Percentiles rank a stretch among this genome's conserved stretches.
Evolutionary conservation across 108 stramenopile genomes (phyloP).

Genomic region (Cylindrotheca fusiformis): DNA sequence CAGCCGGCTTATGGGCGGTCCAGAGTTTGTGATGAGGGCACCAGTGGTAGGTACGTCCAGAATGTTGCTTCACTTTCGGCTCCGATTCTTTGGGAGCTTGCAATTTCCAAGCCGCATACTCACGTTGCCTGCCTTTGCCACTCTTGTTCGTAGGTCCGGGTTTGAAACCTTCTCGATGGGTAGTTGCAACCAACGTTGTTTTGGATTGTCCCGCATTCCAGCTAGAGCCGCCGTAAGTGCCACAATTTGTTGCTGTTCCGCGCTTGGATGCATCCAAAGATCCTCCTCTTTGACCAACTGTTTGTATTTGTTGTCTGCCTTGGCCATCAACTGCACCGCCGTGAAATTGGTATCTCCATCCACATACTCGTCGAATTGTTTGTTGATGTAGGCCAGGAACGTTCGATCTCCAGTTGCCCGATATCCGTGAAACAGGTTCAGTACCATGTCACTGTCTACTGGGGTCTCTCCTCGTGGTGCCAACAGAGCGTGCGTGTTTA

Average conservation of each 20-base stretch:
- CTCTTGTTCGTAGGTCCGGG: background rate
- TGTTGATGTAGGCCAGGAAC: conserved; percentile 27
- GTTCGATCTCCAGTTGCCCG: background rate
- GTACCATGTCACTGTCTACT: conserved; percentile 17
- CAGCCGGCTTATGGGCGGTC: background rate
- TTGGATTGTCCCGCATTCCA: background rate
- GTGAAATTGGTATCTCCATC: conserved; percentile 21
- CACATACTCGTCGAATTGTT: conserved; percentile 20
- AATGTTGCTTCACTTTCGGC: background rate
- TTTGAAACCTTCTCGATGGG: background rate
- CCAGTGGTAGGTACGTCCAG: background rate
- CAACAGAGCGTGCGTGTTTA: conserved; percentile 10
- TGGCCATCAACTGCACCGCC: conserved; percentile 19
- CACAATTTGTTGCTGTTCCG: conserved; percentile 22
- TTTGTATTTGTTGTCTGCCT: conserved; percentile 31
- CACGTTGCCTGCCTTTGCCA: background rate
- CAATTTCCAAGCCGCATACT: background rate
- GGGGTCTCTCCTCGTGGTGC: conserved; percentile 12
- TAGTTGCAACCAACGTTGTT: background rate
- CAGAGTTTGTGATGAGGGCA: background rate
- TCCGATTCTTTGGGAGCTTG: background rate
- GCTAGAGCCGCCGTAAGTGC: conserved; percentile 25
- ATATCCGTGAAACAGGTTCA: conserved; percentile 43
- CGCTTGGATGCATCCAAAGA: conserved; percentile 5
- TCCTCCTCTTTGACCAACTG: background rate